Base-by-base conservation (phyloP, 2,329 filamentous ascomycete species). In the Leptosphaerulina australis region DNA sequence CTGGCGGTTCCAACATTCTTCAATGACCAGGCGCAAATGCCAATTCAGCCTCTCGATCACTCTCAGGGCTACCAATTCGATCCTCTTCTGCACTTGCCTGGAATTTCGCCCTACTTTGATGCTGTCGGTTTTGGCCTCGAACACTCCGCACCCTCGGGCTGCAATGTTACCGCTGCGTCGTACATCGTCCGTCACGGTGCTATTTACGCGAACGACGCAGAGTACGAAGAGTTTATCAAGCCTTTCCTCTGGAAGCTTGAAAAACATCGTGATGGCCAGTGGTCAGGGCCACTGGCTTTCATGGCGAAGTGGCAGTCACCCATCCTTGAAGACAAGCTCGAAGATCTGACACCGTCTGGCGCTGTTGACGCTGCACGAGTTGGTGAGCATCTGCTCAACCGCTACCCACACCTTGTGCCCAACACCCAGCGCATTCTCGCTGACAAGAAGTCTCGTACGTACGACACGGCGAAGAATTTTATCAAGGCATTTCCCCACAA, bases 371-470 rank as follows among this genome's bases (percentile, higher is more conserved):
- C 86, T 28, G 83, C 83, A 24, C 75, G 79, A 20, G 80, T 84
- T 8, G 84, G 84, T n/a, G 76, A 74, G 35, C 82, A 84, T 8
- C 83, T 88, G 44, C 72, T 81, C 7, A 78, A 79, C 0, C 79
- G 85, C 11, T 76, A 83, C 56, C 81, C 80, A 26, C 70, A 75
- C 12, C 70, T 78, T 11, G 81, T 76, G 2, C 80, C 77, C 0
- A 71, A 69, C 0, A 66, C 63, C 2, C 56, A 47, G 29, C 57
- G 63, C 10, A 58, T 70, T 14, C 58, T 69, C n/a, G 66, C 67
- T 11, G 67, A 70, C 44, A 72, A 72, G 61, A 72, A 72, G 54
- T 60, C 62, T n/a, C 57, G 69, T 2, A 72, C 69, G 0, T 69
- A 63, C 28, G 69, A 72, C 39, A 72, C 69, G 2, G 69, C 69